Conservation (phyloP, 164 flowering plant genomes). For the Platanus orientalis region DNA sequence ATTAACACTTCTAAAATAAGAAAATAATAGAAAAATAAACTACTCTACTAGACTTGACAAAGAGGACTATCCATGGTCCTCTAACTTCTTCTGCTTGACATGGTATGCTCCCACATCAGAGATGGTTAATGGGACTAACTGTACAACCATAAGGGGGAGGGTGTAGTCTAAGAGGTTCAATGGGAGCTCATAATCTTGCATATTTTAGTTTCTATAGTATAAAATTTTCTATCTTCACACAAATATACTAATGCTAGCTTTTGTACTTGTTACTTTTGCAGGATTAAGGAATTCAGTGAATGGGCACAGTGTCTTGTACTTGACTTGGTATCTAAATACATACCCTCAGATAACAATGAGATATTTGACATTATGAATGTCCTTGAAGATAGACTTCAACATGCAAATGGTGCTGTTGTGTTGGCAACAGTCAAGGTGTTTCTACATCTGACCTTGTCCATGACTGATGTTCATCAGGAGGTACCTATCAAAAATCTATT, state of each 20-base stretch:
- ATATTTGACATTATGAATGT: conserved; percentile 99
- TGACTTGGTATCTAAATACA: conserved; percentile 82
- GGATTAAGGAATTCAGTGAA: conserved; percentile 92
- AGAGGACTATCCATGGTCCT: too few relatives aligned
- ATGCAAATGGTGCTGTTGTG: conserved; percentile 98
- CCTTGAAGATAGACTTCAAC: conserved; percentile 98
- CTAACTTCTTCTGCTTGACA: too few relatives aligned
- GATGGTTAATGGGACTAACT: too few relatives aligned
- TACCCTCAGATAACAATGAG: conserved; percentile 85
- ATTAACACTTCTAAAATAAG: too few relatives aligned
- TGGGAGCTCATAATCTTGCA: too few relatives aligned
- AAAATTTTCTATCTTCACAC: neutral
- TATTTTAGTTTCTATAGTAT: too few relatives aligned
- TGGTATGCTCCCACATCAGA: too few relatives aligned
- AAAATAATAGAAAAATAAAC: too few relatives aligned
- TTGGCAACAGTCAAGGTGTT: conserved; percentile 89
- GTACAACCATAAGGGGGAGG: too few relatives aligned
- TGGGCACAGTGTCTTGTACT: conserved; percentile 98
- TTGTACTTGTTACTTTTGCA: conserved; percentile 29
- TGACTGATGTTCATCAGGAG: conserved; percentile 99
- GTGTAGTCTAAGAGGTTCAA: too few relatives aligned
- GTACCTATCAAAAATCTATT: conserved; percentile 27
- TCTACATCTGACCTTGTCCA: conserved; percentile 87
- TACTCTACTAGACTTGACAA: too few relatives aligned
- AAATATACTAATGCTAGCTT: neutral